Base-by-base conservation (phyloP, 352 stramenopile genomes). In the Globisporangium nunn region DNA sequence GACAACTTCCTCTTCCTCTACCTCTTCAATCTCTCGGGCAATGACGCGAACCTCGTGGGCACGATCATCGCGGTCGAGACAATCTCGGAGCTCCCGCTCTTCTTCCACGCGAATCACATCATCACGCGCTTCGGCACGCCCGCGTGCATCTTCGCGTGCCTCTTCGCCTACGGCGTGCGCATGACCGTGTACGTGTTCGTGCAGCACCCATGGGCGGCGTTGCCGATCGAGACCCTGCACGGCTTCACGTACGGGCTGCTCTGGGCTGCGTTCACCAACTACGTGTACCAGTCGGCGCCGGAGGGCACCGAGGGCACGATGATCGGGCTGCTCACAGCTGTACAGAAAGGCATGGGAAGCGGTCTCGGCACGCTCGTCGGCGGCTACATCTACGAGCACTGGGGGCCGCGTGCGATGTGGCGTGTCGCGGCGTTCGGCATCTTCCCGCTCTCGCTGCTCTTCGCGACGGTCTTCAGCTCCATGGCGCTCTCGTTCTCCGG, bases 211-310 rank as follows among this genome's bases (percentile, higher is more conserved):
- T 91, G 81, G 81, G 46, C 66, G 47, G 74, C 68, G 46, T 60
- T 91, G 49, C 81, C 81, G 4, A 71, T 88, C 40, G 81, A 91
- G 55, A 58, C 63, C 15, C 67, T 88, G 62, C 81, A 91, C 56
- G 81, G 81, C 31, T 67, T 83, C 61, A 89, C 81, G 30, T 91
- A 81, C 55, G 78, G 78, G 2, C 55, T 91, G 31, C 66, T 83
- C 18, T 91, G 81, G 81, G 81, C 81, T 15, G 76, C 78, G 30
- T 84, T 84, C 66, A 88, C 81, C 56, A 85, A 91, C 64, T 91
- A 91, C 66, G 64, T 88, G 1, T 91, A 87, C 62, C 64, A 78
- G 53, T 73, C 76, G 17, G 81, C 81, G 6, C 72, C 78, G 6
- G 61, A 67, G 39, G 76, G 81, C 23, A 88, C 76, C 2, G 67